Evolutionary conservation across 2,329 filamentous ascomycete genomes (phyloP).

Genomic region (Pseudogymnoascus sp.): DNA sequence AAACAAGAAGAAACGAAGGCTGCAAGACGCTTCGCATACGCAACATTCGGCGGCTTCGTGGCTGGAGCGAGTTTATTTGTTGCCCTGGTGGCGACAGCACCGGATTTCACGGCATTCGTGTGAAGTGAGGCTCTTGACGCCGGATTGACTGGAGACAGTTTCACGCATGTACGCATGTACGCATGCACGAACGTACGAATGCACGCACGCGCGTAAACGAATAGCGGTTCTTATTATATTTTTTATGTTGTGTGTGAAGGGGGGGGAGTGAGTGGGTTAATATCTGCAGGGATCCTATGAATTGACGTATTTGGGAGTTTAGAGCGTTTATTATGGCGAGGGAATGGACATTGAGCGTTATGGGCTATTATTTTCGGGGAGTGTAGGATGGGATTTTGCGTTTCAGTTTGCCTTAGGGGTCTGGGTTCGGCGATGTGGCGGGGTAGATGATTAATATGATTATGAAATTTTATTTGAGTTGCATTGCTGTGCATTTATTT

Average conservation of each 20-base stretch:
- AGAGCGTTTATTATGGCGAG: background rate
- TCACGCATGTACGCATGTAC: constrained; percentile 2
- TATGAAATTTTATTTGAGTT: constrained; percentile 1
- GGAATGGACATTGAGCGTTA: background rate
- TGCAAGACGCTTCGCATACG: background rate
- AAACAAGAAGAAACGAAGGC: background rate
- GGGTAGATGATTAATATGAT: constrained; percentile 3
- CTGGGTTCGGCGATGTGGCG: background rate
- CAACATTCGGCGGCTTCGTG: background rate
- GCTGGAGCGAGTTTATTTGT: background rate
- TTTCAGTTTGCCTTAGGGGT: background rate
- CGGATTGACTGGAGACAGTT: background rate
- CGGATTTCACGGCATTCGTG: background rate
- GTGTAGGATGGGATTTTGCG: background rate
- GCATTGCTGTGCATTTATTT: background rate
- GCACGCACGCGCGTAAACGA: background rate
- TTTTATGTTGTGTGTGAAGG: background rate
- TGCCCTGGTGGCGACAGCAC: background rate
- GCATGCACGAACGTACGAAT: background rate
- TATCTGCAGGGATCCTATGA: background rate
- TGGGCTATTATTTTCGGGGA: background rate
- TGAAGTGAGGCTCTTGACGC: background rate
- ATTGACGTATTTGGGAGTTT: background rate
- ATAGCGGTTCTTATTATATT: background rate
- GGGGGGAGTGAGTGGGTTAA: background rate